Evolutionary conservation across 2,329 filamentous ascomycete genomes (phyloP).

Genomic region (Fusarium foetens): DNA sequence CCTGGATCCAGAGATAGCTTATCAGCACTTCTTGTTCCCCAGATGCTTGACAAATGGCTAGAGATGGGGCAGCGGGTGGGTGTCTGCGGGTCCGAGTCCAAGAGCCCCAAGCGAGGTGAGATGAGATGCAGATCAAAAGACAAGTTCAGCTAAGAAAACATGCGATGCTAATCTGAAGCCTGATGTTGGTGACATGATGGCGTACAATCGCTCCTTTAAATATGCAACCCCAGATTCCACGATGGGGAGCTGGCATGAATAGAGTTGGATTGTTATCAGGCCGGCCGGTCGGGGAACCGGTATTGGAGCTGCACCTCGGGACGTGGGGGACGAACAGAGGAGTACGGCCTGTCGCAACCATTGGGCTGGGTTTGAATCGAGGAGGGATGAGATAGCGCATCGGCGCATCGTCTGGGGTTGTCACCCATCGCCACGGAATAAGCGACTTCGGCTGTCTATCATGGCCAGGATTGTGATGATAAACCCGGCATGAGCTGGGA

Average conservation of each 20-base stretch:
- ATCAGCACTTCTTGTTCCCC: conserved; percentile 35
- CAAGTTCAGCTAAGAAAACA: conserved; percentile 13
- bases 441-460: neutral
- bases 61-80: conserved; percentile 22
- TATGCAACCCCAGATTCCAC: conserved; percentile 14
- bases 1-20: conserved; percentile 43
- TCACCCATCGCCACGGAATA: conserved; percentile 6
- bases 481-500: neutral
- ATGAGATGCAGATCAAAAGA: conserved; percentile 22
- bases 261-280: conserved; percentile 30
- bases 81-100: conserved; percentile 33
- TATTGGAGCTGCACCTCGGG: conserved; percentile 5
- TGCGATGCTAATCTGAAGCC: conserved; percentile 17
- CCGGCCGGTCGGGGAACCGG: conserved; percentile 4
- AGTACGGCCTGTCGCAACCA: conserved; percentile 11
- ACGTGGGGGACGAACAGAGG: conserved; percentile 38
- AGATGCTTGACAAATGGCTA: conserved; percentile 31
- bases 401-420: conserved; percentile 19
- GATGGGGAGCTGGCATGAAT: conserved; percentile 4
- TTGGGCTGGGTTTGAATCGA: conserved; percentile 20
- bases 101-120: conserved; percentile 20
- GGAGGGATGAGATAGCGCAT: conserved; percentile 28
- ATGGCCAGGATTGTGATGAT: neutral
- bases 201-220: conserved; percentile 12
- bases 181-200: neutral